Evolutionary conservation across 2,329 filamentous ascomycete species (phyloP).

Genomic region (Epichloe baconii): DNA sequence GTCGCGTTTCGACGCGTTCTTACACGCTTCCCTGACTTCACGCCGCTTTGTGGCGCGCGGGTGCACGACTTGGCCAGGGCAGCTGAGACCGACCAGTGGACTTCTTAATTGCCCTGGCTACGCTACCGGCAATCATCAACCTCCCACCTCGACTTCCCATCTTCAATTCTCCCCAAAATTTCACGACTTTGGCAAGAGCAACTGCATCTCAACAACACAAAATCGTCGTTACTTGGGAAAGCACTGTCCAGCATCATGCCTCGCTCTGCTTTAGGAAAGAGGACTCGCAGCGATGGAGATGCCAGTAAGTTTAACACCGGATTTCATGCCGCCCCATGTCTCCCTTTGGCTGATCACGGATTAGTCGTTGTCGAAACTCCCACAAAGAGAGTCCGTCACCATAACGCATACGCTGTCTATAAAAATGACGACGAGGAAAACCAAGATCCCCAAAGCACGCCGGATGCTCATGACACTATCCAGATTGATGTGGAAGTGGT

Average conservation of each 20-base stretch:
- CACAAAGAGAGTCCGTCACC: conserved; percentile 33
- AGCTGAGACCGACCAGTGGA: not conserved
- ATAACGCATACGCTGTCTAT: conserved; percentile 28
- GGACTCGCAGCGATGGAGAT: conserved; percentile 17
- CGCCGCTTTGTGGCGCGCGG: conserved; percentile 7
- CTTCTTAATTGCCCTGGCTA: conserved; percentile 8
- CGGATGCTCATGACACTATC: conserved; percentile 20
- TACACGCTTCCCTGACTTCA: conserved; percentile 8
- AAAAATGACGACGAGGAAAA: conserved; percentile 52
- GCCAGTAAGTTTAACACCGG: conserved; percentile 14
- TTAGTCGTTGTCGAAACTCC: conserved; percentile 20
- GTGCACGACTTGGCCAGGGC: conserved; percentile 1
- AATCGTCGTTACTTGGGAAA: conserved; percentile 8
- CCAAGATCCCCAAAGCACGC: conserved; percentile 28
- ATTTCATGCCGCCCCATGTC: not conserved
- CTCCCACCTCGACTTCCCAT: conserved; percentile 3
- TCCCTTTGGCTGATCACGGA: conserved; percentile 4
- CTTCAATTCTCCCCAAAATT: not conserved
- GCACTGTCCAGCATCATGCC: conserved; percentile 13
- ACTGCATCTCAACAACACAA: conserved; percentile 2
- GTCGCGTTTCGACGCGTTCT: conserved; percentile 18
- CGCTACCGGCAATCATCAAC: not conserved
- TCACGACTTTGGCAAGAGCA: not conserved
- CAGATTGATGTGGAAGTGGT: conserved; percentile 31
- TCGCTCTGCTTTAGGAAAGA: conserved; percentile 22